Percentiles rank a stretch among this genome's conserved stretches.
These are phyloP conservation scores for Arxiozyma telluris DNA, from an alignment of 1,139 yeast genomes.

Conservation along the genomic window DNA sequence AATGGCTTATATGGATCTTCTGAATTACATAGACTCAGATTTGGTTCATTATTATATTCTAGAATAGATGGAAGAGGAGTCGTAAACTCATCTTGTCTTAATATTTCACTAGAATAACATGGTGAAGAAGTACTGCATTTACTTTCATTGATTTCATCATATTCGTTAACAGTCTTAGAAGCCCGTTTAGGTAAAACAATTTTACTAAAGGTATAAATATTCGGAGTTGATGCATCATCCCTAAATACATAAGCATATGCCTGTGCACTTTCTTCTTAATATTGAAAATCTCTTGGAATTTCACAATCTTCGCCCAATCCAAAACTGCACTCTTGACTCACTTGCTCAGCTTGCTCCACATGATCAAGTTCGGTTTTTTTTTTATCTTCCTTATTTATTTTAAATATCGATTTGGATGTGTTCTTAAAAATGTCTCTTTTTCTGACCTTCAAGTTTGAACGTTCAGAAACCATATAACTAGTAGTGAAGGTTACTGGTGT, in stretches of 20 bases:
- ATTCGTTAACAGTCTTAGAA: no score
- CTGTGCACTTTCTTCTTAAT: background rate
- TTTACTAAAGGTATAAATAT: background rate
- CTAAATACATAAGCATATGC: background rate
- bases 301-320: background rate
- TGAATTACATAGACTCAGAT: background rate
- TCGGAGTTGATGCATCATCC: background rate
- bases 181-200: background rate
- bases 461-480: background rate
- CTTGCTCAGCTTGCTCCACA: background rate
- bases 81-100: background rate
- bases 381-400: background rate
- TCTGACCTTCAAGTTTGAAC: background rate
- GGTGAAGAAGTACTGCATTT: background rate
- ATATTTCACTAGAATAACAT: background rate
- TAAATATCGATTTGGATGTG: background rate
- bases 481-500: background rate
- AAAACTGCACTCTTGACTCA: background rate
- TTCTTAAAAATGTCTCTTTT: background rate
- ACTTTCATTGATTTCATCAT: background rate
- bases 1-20: background rate
- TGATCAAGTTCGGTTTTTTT: no score
- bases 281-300: background rate
- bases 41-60: no score
- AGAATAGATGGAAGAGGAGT: background rate